Conservation (phyloP, 441 rosid species). For the Euphorbia neoarborescens region DNA sequence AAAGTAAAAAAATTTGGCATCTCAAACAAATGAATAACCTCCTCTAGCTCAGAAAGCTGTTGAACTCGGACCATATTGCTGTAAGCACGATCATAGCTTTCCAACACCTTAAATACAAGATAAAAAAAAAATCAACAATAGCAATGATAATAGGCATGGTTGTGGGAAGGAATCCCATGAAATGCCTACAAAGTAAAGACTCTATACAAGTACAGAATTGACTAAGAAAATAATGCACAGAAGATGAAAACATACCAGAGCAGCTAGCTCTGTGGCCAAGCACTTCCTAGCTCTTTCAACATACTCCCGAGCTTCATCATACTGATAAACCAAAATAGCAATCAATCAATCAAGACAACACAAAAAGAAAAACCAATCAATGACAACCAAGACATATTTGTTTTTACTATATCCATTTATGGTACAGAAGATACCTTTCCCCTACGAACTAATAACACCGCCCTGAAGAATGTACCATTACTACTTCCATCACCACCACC, state of each 20-base stretch:
- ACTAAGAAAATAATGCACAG: neutral
- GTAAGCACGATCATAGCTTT: conserved; percentile 98
- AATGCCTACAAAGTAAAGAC: neutral
- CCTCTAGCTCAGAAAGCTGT: conserved; percentile 94
- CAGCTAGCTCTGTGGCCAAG: conserved; percentile 99
- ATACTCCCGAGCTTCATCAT: conserved; percentile 91
- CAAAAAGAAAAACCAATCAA: neutral
- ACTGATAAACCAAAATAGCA: conserved; percentile 26
- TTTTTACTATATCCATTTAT: neutral
- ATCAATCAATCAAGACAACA: neutral
- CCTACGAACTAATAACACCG: conserved; percentile 80
- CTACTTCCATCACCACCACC: conserved; percentile 95
- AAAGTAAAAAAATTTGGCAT: conserved; percentile 4
- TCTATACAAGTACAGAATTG: neutral
- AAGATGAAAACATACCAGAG: conserved; percentile 57
- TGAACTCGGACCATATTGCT: conserved; percentile 97
- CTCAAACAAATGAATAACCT: conserved; percentile 42
- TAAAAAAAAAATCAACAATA: conserved; percentile 7
- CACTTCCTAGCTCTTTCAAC: conserved; percentile 98
- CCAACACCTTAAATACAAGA: conserved; percentile 61
- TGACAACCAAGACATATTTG: neutral
- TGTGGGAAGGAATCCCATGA: neutral
- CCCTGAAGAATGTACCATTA: conserved; percentile 95
- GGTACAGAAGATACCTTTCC: conserved; percentile 50
- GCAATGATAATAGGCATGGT: neutral